Evolutionary conservation across 345 rosid species (phyloP).

Genomic region (Populus alba): DNA sequence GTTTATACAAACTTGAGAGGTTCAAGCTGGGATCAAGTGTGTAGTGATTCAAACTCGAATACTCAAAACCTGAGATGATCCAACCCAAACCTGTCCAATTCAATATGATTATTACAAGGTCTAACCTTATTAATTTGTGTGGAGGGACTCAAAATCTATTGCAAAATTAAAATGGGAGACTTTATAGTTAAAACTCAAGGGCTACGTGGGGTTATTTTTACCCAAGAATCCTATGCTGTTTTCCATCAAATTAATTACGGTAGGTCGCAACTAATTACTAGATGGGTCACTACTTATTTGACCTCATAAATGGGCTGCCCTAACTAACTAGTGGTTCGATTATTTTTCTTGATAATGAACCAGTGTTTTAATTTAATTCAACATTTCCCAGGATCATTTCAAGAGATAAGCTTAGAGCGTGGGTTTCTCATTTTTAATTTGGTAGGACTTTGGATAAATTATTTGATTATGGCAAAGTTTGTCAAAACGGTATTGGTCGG

Average conservation of each 20-base stretch:
- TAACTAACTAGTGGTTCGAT: constrained; percentile 35
- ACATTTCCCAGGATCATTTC: background rate
- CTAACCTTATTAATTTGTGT: background rate
- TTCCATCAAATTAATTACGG: constrained; percentile 50
- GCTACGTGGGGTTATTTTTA: background rate
- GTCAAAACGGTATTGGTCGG: constrained; percentile 17
- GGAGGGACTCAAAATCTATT: background rate
- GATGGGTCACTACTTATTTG: constrained; percentile 42
- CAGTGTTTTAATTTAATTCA: background rate
- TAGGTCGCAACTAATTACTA: constrained; percentile 58
- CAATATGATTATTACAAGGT: no score
- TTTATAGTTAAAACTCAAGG: background rate
- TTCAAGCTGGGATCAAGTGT: no score
- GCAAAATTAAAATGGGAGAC: background rate
- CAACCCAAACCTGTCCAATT: no score
- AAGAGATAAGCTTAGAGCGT: background rate
- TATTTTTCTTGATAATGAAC: background rate
- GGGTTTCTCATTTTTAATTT: background rate
- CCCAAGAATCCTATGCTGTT: background rate
- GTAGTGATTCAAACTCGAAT: no score
- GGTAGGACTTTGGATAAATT: background rate
- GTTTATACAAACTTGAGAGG: no score
- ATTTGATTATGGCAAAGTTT: constrained; percentile 11
- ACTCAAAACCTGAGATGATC: no score
- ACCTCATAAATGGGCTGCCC: constrained; percentile 49